Evolutionary conservation across 1,139 yeast species (phyloP).

Genomic region (Pneumocystis sp.): DNA sequence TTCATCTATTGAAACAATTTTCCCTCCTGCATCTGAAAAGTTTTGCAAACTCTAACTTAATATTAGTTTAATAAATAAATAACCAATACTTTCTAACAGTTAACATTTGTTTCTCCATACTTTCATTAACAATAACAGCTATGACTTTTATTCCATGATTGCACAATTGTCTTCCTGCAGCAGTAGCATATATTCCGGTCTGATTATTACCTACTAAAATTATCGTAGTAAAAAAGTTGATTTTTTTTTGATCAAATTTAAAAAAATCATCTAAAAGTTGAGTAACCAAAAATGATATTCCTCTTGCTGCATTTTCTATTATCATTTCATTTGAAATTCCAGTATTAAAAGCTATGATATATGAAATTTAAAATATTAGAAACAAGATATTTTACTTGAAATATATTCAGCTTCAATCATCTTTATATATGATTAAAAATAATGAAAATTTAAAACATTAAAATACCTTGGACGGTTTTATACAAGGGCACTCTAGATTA

Average conservation of each 20-base stretch:
- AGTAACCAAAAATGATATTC: not conserved
- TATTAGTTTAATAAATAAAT: not conserved
- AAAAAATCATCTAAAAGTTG: not conserved
- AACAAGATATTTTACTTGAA: not conserved
- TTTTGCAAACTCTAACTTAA: not conserved
- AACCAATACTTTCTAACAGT: not conserved
- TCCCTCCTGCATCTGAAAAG: slow-evolving; percentile 1
- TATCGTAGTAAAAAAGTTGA: not conserved
- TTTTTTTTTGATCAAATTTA: not conserved
- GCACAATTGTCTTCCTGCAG: slow-evolving; percentile 4
- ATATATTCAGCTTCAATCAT: not conserved
- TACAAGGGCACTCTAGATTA: not conserved
- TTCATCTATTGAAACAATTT: not conserved
- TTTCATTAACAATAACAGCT: slow-evolving; percentile 1
- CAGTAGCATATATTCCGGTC: not conserved
- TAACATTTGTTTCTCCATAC: not conserved
- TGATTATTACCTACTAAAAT: slow-evolving; percentile 1
- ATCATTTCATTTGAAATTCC: not conserved
- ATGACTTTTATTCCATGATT: slow-evolving; percentile 2
- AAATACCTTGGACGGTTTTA: not conserved
- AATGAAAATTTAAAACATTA: not conserved
- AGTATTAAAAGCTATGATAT: not conserved
- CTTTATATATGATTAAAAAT: not conserved
- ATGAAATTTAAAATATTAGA: not conserved
- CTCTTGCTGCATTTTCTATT: not conserved